Conservation (phyloP, 306 rosid genomes). For the Prunus davidiana region DNA sequence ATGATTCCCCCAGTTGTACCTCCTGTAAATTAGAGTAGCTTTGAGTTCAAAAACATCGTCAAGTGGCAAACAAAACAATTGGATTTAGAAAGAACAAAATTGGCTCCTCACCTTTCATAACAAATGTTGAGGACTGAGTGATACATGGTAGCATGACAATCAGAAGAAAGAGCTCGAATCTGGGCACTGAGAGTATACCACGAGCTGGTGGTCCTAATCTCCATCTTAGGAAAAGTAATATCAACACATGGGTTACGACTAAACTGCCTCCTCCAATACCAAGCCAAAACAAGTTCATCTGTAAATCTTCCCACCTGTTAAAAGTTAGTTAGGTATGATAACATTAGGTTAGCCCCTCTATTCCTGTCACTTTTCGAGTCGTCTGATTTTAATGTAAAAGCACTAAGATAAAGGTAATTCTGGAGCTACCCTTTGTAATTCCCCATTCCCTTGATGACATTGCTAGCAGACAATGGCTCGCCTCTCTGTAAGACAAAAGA, state of each 20-base stretch:
- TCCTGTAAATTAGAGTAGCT: conserved; percentile 41
- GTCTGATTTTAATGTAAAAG: background rate
- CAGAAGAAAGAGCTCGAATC: conserved; percentile 58
- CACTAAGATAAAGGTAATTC: conserved; percentile 11
- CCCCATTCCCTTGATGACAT: conserved; percentile 42
- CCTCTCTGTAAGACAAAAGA: conserved; percentile 53
- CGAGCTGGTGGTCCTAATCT: conserved; percentile 47
- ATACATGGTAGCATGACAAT: conserved; percentile 67
- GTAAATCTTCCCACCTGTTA: conserved; percentile 64
- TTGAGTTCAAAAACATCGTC: conserved; percentile 10
- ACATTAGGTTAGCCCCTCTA: background rate
- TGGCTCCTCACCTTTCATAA: conserved; percentile 38
- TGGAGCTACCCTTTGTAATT: conserved; percentile 47
- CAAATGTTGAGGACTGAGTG: conserved; percentile 60
- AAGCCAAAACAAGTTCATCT: conserved; percentile 71
- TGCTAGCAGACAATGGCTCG: conserved; percentile 58
- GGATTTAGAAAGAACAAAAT: background rate
- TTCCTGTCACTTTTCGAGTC: background rate
- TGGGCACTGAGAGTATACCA: conserved; percentile 52
- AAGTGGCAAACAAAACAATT: background rate
- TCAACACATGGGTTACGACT: conserved; percentile 36
- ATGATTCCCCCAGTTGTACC: conserved; percentile 57
- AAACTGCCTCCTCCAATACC: conserved; percentile 55
- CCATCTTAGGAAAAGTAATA: conserved; percentile 43
- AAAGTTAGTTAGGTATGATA: background rate